Evolutionary conservation across 2,329 filamentous ascomycete genomes (phyloP), one percentile per base, ranked within the genome.

Genomic region (Trichoderma sp.): DNA sequence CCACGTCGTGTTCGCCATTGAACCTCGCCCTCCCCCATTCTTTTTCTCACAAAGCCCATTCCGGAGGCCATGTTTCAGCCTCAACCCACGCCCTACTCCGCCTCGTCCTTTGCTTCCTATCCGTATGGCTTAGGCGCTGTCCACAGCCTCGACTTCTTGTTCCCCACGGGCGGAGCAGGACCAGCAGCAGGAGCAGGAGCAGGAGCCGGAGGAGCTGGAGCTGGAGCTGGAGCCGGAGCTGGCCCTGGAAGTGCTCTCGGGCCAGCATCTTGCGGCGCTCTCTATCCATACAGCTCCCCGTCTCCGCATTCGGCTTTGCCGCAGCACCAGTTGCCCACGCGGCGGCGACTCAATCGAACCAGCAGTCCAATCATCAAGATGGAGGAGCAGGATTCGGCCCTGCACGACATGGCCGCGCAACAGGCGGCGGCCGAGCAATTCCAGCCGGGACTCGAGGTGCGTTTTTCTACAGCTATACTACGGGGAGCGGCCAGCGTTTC

Each of bases 401-500:
- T 75, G 63, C 78, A 82, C 71, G 84, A 84, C 70, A 78, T 88
- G 64, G 82, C 81, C 48, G 86, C 86, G 63, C 87, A 90, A 76
- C 86, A 89, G 76, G 85, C 84, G 56, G 83, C 87, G 34, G 87
- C 87, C 10, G 80, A 84, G 67, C 83, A 86, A 45, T 90, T 87
- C 74, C 83, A 85, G 69, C 86, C 87, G 7, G 78, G 83, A n/a
- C 78, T 86, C 50, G 79, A 86, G 79, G 87, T 89, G 78, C 74
- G 82, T 74, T 5, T 64, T 22, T 52, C 6, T 74, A n/a, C n/a
- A n/a, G n/a, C n/a, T n/a, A n/a, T n/a, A n/a, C n/a, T n/a, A n/a
- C n/a, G 12, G 39, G 34, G 7, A 1, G 29, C 22, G 22, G 27
- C 34, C 57, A 42, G 27, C 13, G 6, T 9, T 35, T 29, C 27